Base-by-base conservation (phyloP, 2,329 filamentous ascomycete species). In the Sporothrix brunneoviolacea region DNA sequence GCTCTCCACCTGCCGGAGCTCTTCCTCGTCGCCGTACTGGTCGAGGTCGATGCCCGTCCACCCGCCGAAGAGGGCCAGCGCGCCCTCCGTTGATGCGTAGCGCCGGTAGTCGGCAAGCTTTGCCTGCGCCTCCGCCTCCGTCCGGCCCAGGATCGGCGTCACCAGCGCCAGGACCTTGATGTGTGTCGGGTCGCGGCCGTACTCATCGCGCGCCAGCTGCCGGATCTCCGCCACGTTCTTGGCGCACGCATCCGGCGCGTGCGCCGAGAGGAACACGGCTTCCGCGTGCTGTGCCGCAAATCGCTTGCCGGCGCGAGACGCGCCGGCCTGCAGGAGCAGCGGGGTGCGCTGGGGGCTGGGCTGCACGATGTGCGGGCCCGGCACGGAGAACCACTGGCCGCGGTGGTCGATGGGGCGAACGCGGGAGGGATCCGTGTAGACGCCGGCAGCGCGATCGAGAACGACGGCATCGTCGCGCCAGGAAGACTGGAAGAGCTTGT, bases 41-140 rank as follows among this genome's bases (percentile, higher is more conserved):
- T 55, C 58, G 13, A 76, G 57, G 48, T 76, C 72, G 21, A 76
- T 74, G 3, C 74, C 85, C 0, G 84, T 88, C 84, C 84, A 89
- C 2, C 85, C 85, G 18, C 83, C 83, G 58, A 88, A 89, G 16
- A 88, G 64, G 1, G 84, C 81, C 51, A 88, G 61, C 0, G 83
- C 84, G 2, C 85, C 85, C 56, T 76, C 84, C 32, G 65, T 64
- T 2, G 70, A 74, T 1, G 81, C 84, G 59, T 86, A 79, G 50
- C 74, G 72, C 9, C 75, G 70, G 53, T 80, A 81, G 5, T 86
- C 79, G 0, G 71, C 66, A 46, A 83, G 78, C 64, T 61, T 61
- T n/a, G 48, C 55, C 30, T 57, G 35, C 3, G 60, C 60, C 41
- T 58, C 55, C 39, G 55, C 60, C 10, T 52, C 47, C 1, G 59